Percentiles rank a stretch among this genome's conserved stretches.
Evolutionary conservation across 2,329 filamentous ascomycete genomes (phyloP).

Genomic region (Arthrobotrys musiformis): DNA sequence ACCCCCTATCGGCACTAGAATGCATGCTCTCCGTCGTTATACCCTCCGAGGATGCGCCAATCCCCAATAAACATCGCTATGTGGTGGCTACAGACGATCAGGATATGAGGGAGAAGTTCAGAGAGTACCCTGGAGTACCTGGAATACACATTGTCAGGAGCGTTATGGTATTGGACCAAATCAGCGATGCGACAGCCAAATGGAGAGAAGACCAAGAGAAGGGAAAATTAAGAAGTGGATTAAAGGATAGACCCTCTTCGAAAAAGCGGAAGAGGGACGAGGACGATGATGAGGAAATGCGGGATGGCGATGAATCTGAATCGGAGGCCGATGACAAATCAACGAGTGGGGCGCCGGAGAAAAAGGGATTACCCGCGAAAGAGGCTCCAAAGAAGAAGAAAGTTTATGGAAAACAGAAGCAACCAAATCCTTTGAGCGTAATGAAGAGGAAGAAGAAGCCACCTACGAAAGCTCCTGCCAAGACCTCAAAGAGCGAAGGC

Average conservation of each 20-base stretch:
- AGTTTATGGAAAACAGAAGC: slow-evolving; percentile 70
- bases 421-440: slow-evolving; percentile 76
- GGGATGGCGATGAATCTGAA: slow-evolving; percentile 58
- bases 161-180: slow-evolving; percentile 82
- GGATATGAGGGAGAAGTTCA: slow-evolving; percentile 72
- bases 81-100: slow-evolving; percentile 79
- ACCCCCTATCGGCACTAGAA: slow-evolving; percentile 75
- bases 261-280: slow-evolving; percentile 54
- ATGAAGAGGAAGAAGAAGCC: slow-evolving; percentile 73
- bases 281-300: slow-evolving; percentile 57
- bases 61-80: slow-evolving; percentile 78
- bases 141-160: slow-evolving; percentile 81
- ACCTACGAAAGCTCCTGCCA: background rate
- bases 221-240: slow-evolving; percentile 77
- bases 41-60: slow-evolving; percentile 68
- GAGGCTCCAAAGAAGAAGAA: slow-evolving; percentile 70
- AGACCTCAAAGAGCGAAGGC: slow-evolving; percentile 15
- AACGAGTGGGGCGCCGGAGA: background rate
- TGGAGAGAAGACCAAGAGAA: slow-evolving; percentile 76
- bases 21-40: slow-evolving; percentile 82
- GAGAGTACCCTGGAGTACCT: slow-evolving; percentile 76
- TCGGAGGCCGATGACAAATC: slow-evolving; percentile 59
- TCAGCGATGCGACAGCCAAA: slow-evolving; percentile 74
- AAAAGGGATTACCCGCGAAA: slow-evolving; percentile 24
- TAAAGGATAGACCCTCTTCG: slow-evolving; percentile 66